These are phyloP conservation scores for Pseudisothecium myosuroides DNA, from an alignment of 225 moss, liverwort and hornwort species.

Conservation along the genomic window DNA sequence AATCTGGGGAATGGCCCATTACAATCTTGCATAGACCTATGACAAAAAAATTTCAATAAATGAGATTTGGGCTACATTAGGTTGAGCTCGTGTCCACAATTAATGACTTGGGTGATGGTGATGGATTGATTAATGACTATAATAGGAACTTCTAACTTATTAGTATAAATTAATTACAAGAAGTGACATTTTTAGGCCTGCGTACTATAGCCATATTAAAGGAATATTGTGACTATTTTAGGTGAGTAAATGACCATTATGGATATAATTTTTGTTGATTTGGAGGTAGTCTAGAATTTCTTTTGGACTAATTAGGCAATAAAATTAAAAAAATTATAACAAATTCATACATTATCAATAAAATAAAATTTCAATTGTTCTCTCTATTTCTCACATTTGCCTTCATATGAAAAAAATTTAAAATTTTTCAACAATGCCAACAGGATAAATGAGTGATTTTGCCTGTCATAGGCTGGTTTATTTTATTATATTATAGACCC, in stretches of 20 bases:
- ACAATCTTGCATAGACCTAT: background rate
- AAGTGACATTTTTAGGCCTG: background rate
- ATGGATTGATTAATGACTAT: background rate
- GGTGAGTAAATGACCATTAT: background rate
- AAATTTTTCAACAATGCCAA: background rate
- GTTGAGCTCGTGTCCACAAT: background rate
- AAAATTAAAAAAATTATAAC: too few relatives aligned
- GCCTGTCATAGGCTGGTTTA: rapidly evolving
- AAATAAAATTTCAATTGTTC: background rate
- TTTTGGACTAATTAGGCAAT: too few relatives aligned
- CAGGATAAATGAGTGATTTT: background rate
- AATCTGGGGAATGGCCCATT: background rate
- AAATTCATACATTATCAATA: too few relatives aligned
- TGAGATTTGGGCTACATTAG: background rate
- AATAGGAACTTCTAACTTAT: background rate
- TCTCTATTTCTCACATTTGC: background rate
- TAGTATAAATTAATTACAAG: background rate
- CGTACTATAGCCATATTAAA: rapidly evolving
- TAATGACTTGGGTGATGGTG: background rate
- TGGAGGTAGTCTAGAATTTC: background rate
- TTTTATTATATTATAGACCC: background rate
- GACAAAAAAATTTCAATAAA: background rate
- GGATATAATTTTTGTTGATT: background rate
- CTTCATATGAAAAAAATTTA: background rate
- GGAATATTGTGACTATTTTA: background rate